These are phyloP conservation scores for Heterobasidion annosum DNA, from an alignment of 1,284 basidiomycete species.

Conservation along the genomic window DNA sequence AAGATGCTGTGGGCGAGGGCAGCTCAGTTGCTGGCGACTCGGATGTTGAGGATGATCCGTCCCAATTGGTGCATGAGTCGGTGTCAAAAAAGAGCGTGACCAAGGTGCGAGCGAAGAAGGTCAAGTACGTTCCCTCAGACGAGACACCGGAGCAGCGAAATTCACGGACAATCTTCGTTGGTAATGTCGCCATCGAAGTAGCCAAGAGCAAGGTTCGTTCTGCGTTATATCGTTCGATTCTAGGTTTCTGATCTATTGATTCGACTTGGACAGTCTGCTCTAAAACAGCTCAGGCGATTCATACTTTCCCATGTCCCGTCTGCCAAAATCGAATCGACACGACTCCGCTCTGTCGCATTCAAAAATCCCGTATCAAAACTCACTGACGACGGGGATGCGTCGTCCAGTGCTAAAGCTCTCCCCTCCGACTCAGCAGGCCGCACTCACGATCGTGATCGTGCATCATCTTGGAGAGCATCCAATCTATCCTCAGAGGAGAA, in stretches of 20 bases:
- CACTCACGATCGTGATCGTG: conserved; percentile 49
- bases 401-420: conserved; percentile 15
- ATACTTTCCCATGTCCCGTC: conserved; percentile 59
- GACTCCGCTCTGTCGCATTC: conserved; percentile 88
- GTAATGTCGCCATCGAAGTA: conserved; percentile 77
- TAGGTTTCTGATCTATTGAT: too few relatives aligned
- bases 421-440: conserved; percentile 20
- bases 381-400: conserved; percentile 31
- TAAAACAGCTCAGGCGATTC: conserved; percentile 67
- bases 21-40: conserved; percentile 8
- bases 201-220: conserved; percentile 60
- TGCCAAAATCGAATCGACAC: conserved; percentile 81
- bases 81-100: conserved; percentile 14
- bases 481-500: conserved; percentile 31
- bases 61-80: conserved; percentile 37
- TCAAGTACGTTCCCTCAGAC: conserved; percentile 44
- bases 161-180: conserved; percentile 86
- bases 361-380: conserved; percentile 66
- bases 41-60: conserved; percentile 27
- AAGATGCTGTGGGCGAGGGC: not conserved
- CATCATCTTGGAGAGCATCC: conserved; percentile 58
- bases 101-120: conserved; percentile 8
- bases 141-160: conserved; percentile 70
- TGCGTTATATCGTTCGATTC: not conserved
- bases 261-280: conserved; percentile 31